Evolutionary conservation across 164 flowering plant species (phyloP).

Genomic region (Hamamelis virginiana): DNA sequence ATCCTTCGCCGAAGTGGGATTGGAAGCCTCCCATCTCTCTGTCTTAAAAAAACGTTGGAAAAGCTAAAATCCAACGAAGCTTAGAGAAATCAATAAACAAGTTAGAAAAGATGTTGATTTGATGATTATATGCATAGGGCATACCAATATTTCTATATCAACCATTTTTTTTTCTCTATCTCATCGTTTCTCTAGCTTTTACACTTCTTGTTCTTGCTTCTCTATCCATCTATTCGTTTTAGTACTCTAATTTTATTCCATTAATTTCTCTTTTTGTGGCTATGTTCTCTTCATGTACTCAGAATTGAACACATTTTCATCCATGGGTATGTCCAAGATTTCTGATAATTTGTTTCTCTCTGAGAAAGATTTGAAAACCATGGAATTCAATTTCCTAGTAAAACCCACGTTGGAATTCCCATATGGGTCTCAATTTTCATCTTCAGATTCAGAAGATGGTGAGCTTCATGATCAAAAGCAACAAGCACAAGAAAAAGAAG

Average conservation of each 20-base stretch:
- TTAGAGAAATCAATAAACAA: constrained; percentile 12
- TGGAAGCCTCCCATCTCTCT: constrained; percentile 8
- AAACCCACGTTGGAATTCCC: constrained; percentile 16
- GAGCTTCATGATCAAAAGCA: constrained; percentile 3
- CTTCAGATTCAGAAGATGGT: not conserved
- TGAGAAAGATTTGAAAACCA: constrained; percentile 18
- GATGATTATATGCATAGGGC: constrained; percentile 19
- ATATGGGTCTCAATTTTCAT: not conserved
- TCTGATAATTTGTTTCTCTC: constrained; percentile 16
- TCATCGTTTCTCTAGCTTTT: too few species aligned
- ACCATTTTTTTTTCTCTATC: too few species aligned
- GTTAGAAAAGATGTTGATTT: constrained; percentile 19
- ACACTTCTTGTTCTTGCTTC: too few species aligned
- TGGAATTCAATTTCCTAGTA: constrained; percentile 20
- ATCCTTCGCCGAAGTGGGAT: constrained; percentile 38
- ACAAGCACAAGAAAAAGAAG: constrained; percentile 8
- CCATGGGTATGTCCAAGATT: constrained; percentile 18
- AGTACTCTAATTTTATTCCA: constrained; percentile 2
- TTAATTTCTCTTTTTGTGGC: not conserved
- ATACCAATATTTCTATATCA: not conserved
- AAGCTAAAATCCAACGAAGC: constrained; percentile 20
- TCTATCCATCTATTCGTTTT: too few species aligned
- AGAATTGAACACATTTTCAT: not conserved
- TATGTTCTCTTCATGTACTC: constrained; percentile 3
- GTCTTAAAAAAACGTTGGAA: constrained; percentile 14